Percentiles rank a stretch among this genome's conserved stretches.
phyloP scores from a whole-genome alignment of 495 filamentous ascomycete genomes.

The Annulohypoxylon maeteangense region DNA sequence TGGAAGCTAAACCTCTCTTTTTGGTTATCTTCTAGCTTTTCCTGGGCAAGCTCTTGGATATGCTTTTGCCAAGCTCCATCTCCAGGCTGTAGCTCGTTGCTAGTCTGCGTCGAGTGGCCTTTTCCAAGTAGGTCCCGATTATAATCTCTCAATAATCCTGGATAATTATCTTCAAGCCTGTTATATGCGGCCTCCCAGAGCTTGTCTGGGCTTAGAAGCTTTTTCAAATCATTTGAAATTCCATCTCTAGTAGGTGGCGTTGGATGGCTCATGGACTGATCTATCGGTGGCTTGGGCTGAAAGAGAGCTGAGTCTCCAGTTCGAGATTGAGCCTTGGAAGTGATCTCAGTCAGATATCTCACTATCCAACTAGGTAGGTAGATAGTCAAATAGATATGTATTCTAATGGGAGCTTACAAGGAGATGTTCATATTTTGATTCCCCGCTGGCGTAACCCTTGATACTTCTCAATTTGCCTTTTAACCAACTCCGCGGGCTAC shows the following conservation, averaged over 20 bases:
- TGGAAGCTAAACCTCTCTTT: neutral
- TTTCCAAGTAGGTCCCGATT: too few relatives aligned
- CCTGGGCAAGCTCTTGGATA: constrained; percentile 1
- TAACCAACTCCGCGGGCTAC: neutral
- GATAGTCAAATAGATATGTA: too few relatives aligned
- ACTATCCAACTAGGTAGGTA: too few relatives aligned
- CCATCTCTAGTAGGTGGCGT: neutral
- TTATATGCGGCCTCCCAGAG: constrained; percentile 19
- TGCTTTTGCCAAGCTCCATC: constrained; percentile 3
- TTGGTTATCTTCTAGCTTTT: neutral
- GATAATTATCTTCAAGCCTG: neutral
- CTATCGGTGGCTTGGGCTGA: neutral
- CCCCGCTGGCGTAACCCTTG: too few relatives aligned
- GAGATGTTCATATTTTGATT: too few relatives aligned
- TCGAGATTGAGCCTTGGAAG: too few relatives aligned
- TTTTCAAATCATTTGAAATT: neutral
- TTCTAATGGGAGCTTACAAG: too few relatives aligned
- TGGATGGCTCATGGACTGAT: neutral
- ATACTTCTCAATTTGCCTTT: neutral
- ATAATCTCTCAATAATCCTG: too few relatives aligned
- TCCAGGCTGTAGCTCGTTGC: neutral
- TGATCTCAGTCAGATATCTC: too few relatives aligned
- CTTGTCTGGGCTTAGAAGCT: neutral
- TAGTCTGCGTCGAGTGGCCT: too few relatives aligned
- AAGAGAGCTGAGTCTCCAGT: neutral